Conservation (phyloP, 176 grass and related monocot genomes). For the Chloris gayana region DNA sequence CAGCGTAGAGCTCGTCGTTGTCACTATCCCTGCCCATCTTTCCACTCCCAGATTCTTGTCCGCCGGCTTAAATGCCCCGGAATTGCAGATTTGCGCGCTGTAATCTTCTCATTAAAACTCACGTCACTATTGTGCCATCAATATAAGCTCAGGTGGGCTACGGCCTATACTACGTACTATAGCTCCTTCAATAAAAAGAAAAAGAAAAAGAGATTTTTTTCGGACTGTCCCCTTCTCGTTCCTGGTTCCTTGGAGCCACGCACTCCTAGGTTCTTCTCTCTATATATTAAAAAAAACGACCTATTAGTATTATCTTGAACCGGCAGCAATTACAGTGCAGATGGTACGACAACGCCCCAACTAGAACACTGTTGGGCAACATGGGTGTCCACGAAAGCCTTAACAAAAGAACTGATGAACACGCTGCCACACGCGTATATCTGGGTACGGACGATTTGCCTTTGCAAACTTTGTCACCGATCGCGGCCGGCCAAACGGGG, state of each 20-base stretch:
- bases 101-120: not conserved
- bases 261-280: no score
- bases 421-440: not conserved
- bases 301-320: no score
- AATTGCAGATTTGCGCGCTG: not conserved
- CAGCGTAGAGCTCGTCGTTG: constrained; percentile 44
- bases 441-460: not conserved
- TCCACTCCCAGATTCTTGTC: not conserved
- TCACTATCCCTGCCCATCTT: constrained; percentile 39
- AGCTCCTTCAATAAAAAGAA: no score
- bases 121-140: not conserved
- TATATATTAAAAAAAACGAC: no score
- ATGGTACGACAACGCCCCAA: constrained; percentile 11
- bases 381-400: constrained; percentile 23
- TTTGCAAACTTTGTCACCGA: not conserved
- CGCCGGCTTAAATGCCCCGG: constrained; percentile 11
- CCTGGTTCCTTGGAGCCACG: no score
- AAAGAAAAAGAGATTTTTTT: no score
- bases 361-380: constrained; percentile 35
- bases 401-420: constrained; percentile 12
- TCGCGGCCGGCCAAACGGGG: no score
- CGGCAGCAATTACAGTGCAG: not conserved
- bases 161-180: no score
- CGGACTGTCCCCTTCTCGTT: no score
- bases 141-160: not conserved